Percentiles rank a stretch among this genome's conserved stretches.
phyloP scores from a whole-genome alignment of 2,329 filamentous ascomycete genomes.

The Pseudogymnoascus sp. region DNA sequence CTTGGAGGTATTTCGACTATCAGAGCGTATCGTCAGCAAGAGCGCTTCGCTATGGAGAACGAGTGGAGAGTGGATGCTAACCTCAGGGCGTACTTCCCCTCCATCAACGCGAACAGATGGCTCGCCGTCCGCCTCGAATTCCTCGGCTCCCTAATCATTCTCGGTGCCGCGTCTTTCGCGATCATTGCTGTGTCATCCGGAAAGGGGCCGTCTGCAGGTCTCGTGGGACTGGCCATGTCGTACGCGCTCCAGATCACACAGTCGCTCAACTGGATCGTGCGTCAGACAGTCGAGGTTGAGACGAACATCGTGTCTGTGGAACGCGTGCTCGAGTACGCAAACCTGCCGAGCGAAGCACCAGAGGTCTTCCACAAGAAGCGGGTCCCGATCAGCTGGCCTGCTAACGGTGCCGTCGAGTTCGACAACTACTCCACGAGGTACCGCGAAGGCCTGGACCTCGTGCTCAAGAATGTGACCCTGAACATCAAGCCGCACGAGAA shows the following conservation, averaged over 20 bases:
- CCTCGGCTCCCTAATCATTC: conserved; percentile 87
- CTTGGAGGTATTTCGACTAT: conserved; percentile 92
- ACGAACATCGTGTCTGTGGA: conserved; percentile 99
- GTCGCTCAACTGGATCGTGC: conserved; percentile 97
- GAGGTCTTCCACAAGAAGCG: conserved; percentile 85
- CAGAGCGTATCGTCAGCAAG: conserved; percentile 83
- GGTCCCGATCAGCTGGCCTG: conserved; percentile 85
- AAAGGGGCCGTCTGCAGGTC: conserved; percentile 57
- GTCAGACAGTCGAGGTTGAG: conserved; percentile 98
- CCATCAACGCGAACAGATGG: conserved; percentile 91
- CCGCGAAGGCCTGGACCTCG: conserved; percentile 78
- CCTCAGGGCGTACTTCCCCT: conserved; percentile 88
- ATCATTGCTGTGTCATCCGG: conserved; percentile 70
- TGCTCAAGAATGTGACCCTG: conserved; percentile 85
- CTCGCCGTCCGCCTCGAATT: conserved; percentile 91
- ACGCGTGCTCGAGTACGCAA: conserved; percentile 90
- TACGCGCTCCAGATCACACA: conserved; percentile 96
- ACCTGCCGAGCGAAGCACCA: conserved; percentile 83
- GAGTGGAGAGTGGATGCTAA: conserved; percentile 97
- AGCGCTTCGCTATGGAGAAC: conserved; percentile 83
- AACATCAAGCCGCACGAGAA: conserved; percentile 96
- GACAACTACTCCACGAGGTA: conserved; percentile 93
- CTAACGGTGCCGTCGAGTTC: conserved; percentile 80
- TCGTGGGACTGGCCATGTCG: conserved; percentile 90
- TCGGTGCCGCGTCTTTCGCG: conserved; percentile 73